Conservation (phyloP, 768 basidiomycete genomes). For the Lactarius evosmus region DNA sequence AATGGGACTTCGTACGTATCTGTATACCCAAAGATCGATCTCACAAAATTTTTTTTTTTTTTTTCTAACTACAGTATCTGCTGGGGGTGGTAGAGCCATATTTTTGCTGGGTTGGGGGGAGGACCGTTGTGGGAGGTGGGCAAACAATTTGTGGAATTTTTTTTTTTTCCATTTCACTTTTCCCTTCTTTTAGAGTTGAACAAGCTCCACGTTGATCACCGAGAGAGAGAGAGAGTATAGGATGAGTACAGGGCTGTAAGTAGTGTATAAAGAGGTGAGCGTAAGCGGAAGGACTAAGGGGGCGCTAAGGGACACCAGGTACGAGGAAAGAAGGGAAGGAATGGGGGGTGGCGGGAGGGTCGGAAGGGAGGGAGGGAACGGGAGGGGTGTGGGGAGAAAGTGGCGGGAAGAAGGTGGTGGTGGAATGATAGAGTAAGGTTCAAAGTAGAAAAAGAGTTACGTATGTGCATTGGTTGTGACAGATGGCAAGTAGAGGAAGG, state of each 20-base stretch:
- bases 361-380: neutral
- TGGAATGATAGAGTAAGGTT: constrained; percentile 13
- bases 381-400: constrained; percentile 4
- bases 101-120: neutral
- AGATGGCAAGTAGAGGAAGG: constrained; percentile 1
- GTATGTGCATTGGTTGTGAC: neutral
- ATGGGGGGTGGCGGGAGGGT: no score
- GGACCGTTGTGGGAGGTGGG: neutral
- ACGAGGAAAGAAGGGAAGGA: constrained; percentile 7
- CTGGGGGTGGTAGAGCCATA: no score
- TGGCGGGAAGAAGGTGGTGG: neutral
- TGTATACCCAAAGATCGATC: neutral
- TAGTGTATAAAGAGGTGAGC: neutral
- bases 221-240: no score
- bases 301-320: constrained; percentile 9
- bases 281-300: neutral
- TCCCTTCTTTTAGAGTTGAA: no score
- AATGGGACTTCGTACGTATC: neutral
- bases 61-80: no score
- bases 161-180: no score
- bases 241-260: no score
- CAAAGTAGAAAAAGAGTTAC: constrained; percentile 3
- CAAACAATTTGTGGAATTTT: neutral
- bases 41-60: neutral
- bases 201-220: neutral